A percentile compares a stretch with the other conserved stretches of the same genome.
These are phyloP conservation scores for Mycena venus DNA, from an alignment of 768 basidiomycete species.

Conservation along the genomic window DNA sequence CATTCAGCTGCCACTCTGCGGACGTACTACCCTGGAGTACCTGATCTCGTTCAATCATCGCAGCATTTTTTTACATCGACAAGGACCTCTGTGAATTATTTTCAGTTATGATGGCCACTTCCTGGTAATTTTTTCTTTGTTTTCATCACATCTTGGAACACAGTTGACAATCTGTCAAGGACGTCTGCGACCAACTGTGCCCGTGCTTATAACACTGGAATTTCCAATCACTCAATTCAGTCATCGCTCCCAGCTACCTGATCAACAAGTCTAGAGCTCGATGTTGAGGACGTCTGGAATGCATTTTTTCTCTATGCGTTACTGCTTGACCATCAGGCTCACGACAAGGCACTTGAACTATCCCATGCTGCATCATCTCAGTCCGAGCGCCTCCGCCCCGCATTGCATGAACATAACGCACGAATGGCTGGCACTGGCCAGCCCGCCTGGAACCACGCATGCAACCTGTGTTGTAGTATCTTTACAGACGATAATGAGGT, in stretches of 20 bases:
- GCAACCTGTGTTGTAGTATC: slow-evolving; percentile 30
- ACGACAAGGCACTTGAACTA: not conserved
- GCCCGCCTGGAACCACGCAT: slow-evolving; percentile 38
- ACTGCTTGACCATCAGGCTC: not conserved
- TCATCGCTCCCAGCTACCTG: not conserved
- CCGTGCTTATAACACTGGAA: not conserved
- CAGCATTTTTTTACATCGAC: slow-evolving; percentile 17
- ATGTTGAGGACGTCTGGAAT: slow-evolving; percentile 11
- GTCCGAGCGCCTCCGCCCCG: slow-evolving; percentile 16
- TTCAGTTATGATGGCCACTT: slow-evolving; percentile 18
- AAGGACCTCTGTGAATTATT: slow-evolving; percentile 14
- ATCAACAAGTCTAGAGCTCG: not conserved
- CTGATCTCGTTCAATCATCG: not conserved
- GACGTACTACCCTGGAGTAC: not conserved
- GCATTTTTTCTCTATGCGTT: not conserved
- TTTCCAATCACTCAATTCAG: not conserved
- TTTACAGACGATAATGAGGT: too few species aligned
- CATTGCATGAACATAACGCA: slow-evolving; percentile 26
- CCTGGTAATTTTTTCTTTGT: not conserved
- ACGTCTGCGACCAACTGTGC: slow-evolving; percentile 7
- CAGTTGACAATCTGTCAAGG: not conserved
- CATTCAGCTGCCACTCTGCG: not conserved
- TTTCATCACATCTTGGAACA: not conserved
- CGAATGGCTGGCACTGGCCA: slow-evolving; percentile 37
- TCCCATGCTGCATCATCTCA: not conserved